Base-by-base conservation (phyloP, 2,329 filamentous ascomycete species). In the Exophiala alcalophila region DNA sequence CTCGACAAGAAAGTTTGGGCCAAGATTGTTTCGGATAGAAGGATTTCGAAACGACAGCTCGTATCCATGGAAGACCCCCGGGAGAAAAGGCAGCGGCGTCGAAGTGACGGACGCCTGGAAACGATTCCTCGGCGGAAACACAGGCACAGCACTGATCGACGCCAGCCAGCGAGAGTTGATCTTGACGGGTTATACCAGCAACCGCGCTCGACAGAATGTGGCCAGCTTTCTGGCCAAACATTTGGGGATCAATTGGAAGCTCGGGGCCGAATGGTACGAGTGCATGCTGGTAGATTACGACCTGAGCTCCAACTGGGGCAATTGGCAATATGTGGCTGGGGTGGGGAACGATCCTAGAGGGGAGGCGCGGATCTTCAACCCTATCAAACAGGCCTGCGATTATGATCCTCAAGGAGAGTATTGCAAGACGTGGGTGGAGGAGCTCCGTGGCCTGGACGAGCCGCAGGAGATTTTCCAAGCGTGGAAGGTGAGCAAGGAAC, bases 211-310 rank as follows among this genome's bases (percentile, higher is more conserved):
- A 2, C 84, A 90, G 61, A 89, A 90, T 40, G 83, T 87, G 1
- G 85, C 84, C 0, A 83, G 74, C 11, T 91, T 86, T 59, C 67
- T 90, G 1, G 65, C 83, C 0, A 87, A 86, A 53, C 83, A 87
- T 48, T 68, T 90, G 3, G 73, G 74, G 1, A 80, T 91, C 15
- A 86, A 91, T 62, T 92, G 86, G 86, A 77, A 84, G 0, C 73
- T 86, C 10, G 86, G 86, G 0, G 86, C 85, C 0, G 86, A 90
- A 60, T 91, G 84, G 83, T 91, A 90, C 58, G 86, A 91, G 60
- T 78, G 75, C 59, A 68, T 84, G 58, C 71, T 90, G 3, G 70
- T 83, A 20, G 86, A 92, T 59, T 88, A 90, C 59, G 86, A 91
- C 54, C 74, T 84, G 0, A 79, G 76, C 10, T 83, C 75, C 46